Percentiles rank a stretch among this genome's conserved stretches.
These are phyloP conservation scores for Colletotrichum limetticola DNA, from an alignment of 2,329 filamentous ascomycete genomes.

Conservation along the genomic window DNA sequence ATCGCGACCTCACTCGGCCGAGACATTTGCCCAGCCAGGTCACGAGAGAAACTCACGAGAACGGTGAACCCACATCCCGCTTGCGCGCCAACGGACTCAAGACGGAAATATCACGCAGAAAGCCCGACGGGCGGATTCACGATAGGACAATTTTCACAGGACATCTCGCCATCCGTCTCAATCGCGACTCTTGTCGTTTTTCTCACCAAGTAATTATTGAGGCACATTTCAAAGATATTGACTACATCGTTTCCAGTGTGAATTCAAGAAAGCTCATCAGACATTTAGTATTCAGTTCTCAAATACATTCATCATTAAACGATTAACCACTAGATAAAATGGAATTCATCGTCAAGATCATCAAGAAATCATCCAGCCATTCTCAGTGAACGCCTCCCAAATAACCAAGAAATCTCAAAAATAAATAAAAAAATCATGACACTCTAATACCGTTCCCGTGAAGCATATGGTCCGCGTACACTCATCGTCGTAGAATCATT, in stretches of 20 bases:
- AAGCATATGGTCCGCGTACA: constrained; percentile 48
- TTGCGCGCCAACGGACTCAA: not conserved
- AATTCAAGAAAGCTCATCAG: not conserved
- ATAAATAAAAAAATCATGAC: not conserved
- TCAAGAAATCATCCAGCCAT: not conserved
- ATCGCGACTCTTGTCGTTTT: not conserved
- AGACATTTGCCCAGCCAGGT: not conserved
- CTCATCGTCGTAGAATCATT: constrained; percentile 28
- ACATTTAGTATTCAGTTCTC: not conserved
- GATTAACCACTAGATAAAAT: constrained; percentile 5
- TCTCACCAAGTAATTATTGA: too few species aligned
- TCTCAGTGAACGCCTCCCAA: not conserved
- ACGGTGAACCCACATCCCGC: not conserved
- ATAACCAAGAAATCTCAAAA: not conserved
- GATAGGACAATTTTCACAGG: not conserved
- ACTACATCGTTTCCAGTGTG: too few species aligned
- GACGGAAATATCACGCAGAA: not conserved
- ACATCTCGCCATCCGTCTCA: not conserved
- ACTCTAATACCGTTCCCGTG: not conserved
- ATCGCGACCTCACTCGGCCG: not conserved
- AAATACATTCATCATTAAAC: constrained; percentile 14
- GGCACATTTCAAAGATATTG: not conserved
- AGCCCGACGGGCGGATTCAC: not conserved
- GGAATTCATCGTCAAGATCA: not conserved
- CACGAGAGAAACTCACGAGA: not conserved